phyloP scores from a whole-genome alignment of 805 yeast species.

The Starmera quercuum region DNA sequence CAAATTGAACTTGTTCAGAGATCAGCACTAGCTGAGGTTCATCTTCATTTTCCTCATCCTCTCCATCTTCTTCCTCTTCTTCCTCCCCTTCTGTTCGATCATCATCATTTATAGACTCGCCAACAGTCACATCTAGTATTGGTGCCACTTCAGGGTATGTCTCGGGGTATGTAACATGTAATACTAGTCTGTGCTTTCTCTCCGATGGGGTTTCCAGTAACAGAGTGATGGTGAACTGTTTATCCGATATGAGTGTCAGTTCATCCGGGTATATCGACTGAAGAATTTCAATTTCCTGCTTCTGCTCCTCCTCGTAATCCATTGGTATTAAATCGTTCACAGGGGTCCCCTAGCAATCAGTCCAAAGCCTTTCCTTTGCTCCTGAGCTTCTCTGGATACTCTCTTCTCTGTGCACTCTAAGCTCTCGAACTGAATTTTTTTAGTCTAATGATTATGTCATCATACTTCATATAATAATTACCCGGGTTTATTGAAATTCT shows the following conservation, averaged over 20 bases:
- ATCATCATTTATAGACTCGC: slow-evolving; percentile 21
- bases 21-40: slow-evolving; percentile 42
- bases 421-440: no score
- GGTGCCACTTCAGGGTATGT: slow-evolving; percentile 81
- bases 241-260: slow-evolving; percentile 29
- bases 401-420: background rate
- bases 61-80: slow-evolving; percentile 28
- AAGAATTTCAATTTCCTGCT: slow-evolving; percentile 83
- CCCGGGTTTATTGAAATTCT: no score
- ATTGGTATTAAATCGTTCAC: slow-evolving; percentile 32
- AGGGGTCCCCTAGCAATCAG: background rate
- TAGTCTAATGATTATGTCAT: no score
- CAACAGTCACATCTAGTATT: slow-evolving; percentile 34
- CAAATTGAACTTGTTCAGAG: slow-evolving; percentile 52
- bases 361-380: background rate
- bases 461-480: no score
- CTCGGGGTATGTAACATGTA: slow-evolving; percentile 67
- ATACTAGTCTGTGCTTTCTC: slow-evolving; percentile 44
- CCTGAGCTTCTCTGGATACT: background rate
- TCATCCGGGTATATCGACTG: slow-evolving; percentile 94
- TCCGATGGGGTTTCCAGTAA: slow-evolving; percentile 61
- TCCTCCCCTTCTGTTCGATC: slow-evolving; percentile 21
- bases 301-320: slow-evolving; percentile 80
- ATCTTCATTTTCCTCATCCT: slow-evolving; percentile 41
- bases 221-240: slow-evolving; percentile 50